Conservation (phyloP, 192 early-diverging fungal genomes). For the Linderina pennispora region DNA sequence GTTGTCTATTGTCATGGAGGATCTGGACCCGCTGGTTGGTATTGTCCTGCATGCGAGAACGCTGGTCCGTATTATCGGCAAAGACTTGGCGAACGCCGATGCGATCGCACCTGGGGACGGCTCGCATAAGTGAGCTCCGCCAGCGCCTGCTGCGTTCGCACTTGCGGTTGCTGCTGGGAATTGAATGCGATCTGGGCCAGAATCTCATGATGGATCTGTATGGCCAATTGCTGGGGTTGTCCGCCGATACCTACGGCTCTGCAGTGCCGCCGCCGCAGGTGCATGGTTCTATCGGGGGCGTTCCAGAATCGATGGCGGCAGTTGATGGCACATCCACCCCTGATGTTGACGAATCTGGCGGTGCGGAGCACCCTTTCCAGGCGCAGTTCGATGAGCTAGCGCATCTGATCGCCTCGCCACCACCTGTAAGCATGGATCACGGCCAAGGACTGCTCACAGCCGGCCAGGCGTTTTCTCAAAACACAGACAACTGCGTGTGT, state of each 20-base stretch:
- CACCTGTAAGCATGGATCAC: background rate
- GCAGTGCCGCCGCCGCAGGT: background rate
- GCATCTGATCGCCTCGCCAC: conserved; percentile 17
- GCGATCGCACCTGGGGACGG: background rate
- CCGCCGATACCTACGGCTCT: background rate
- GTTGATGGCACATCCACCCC: background rate
- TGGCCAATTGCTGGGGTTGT: conserved; percentile 9
- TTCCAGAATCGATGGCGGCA: background rate
- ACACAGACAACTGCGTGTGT: conserved; percentile 42
- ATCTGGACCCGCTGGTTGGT: conserved; percentile 46
- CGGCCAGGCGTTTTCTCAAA: conserved; percentile 9
- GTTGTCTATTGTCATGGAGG: conserved; percentile 39
- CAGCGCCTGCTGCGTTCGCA: conserved; percentile 14
- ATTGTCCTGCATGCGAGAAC: conserved; percentile 33
- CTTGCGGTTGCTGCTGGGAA: conserved; percentile 26
- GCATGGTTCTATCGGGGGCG: no score
- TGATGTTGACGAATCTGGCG: background rate
- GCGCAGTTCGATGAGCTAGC: conserved; percentile 15
- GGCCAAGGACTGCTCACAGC: conserved; percentile 21
- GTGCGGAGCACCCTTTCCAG: no score
- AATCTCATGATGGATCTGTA: conserved; percentile 23
- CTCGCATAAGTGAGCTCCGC: background rate
- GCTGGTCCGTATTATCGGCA: conserved; percentile 4
- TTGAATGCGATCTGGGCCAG: conserved; percentile 18
- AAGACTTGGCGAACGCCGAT: background rate